Evolutionary conservation across 768 basidiomycete genomes (phyloP).

Genomic region (Tylopilus rubrobrunneus): DNA sequence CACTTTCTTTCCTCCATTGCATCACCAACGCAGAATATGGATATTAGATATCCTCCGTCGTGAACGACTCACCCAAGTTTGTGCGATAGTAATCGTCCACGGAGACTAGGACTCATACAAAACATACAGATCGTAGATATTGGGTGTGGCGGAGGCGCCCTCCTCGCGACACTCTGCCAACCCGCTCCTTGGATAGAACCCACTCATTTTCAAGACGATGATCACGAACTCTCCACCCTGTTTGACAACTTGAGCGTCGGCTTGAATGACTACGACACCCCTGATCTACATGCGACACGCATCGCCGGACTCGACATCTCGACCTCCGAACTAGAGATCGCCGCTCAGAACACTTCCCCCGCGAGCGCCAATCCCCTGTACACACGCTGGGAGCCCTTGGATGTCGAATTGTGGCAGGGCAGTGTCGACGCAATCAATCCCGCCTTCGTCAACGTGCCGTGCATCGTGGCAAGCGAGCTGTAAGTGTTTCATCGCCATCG

Average conservation of each 20-base stretch:
- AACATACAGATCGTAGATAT: constrained; percentile 65
- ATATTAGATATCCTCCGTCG: constrained; percentile 58
- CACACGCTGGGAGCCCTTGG: constrained; percentile 65
- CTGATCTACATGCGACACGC: constrained; percentile 54
- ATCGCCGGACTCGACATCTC: constrained; percentile 72
- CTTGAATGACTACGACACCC: constrained; percentile 37
- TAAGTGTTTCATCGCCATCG: constrained; percentile 34
- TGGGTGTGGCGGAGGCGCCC: constrained; percentile 79
- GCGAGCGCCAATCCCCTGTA: constrained; percentile 29
- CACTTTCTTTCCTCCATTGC: constrained; percentile 64
- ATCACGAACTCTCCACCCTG: constrained; percentile 18
- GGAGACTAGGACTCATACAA: not conserved
- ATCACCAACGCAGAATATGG: constrained; percentile 70
- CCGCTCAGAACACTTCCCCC: constrained; percentile 46
- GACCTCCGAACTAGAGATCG: constrained; percentile 48
- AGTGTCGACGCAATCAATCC: constrained; percentile 66
- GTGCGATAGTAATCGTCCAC: constrained; percentile 8
- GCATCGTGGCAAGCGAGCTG: constrained; percentile 81
- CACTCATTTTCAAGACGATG: constrained; percentile 18
- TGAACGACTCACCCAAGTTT: constrained; percentile 52
- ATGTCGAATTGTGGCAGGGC: constrained; percentile 70
- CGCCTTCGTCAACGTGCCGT: constrained; percentile 59
- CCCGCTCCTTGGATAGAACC: constrained; percentile 68
- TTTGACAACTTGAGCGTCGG: constrained; percentile 16
- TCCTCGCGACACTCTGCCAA: constrained; percentile 66